These are phyloP conservation scores for Ustilago hordei DNA, from an alignment of 1,284 basidiomycete genomes.

Conservation along the genomic window DNA sequence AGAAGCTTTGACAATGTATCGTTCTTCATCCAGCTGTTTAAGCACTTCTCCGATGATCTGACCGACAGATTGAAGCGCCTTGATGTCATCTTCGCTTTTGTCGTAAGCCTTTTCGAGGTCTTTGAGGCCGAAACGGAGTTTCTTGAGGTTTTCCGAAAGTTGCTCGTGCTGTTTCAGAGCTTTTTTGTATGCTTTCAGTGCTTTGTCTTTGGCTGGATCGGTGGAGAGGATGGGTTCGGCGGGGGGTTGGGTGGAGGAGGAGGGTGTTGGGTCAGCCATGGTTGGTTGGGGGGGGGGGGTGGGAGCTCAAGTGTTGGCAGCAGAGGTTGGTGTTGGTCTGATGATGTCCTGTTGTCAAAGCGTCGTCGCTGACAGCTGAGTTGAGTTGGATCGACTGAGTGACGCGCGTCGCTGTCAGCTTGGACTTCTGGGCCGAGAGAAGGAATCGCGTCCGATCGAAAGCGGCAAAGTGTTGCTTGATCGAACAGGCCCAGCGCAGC, in stretches of 20 bases:
- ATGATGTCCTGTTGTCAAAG: background rate
- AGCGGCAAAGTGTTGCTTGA: background rate
- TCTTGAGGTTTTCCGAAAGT: conserved; percentile 64
- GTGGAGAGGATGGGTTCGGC: conserved; percentile 43
- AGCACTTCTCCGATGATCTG: conserved; percentile 99
- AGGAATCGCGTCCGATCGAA: background rate
- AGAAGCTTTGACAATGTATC: conserved; percentile 99
- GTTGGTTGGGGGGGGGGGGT: background rate
- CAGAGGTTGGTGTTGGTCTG: background rate
- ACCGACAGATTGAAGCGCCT: conserved; percentile 97
- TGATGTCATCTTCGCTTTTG: conserved; percentile 99
- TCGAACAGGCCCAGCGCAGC: background rate
- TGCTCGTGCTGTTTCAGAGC: conserved; percentile 72
- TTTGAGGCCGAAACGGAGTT: conserved; percentile 72
- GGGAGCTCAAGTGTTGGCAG: too few species aligned
- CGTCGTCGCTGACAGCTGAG: conserved; percentile 5
- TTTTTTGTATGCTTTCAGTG: conserved; percentile 62
- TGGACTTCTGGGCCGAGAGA: conserved; percentile 31
- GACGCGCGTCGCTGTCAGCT: conserved; percentile 34
- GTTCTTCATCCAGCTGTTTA: conserved; percentile 97
- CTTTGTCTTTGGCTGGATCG: conserved; percentile 64
- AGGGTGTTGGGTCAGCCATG: conserved; percentile 55
- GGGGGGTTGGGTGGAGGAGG: conserved; percentile 43
- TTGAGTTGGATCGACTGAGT: conserved; percentile 8
- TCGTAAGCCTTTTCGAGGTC: conserved; percentile 89